Conservation (phyloP, 768 basidiomycete species). For the Agrocybe praecox region DNA sequence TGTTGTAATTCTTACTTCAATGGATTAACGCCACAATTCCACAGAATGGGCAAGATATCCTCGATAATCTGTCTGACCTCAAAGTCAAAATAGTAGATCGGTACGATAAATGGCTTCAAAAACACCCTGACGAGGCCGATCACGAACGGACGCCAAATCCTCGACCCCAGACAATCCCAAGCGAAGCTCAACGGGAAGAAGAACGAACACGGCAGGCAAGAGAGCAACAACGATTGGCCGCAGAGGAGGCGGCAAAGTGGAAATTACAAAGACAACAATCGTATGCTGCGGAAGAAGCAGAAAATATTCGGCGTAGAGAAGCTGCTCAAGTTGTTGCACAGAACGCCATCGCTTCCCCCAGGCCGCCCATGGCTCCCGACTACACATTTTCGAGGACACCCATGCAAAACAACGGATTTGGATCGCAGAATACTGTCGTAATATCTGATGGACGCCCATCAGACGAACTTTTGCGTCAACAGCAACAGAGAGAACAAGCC, state of each 20-base stretch:
- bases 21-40: conserved; percentile 2
- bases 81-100: conserved; percentile 66
- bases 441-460: conserved; percentile 24
- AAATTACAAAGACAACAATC: conserved; percentile 34
- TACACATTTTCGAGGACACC: conserved; percentile 32
- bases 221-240: conserved; percentile 25
- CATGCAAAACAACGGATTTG: conserved; percentile 23
- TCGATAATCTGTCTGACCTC: conserved; percentile 64
- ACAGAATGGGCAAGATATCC: conserved; percentile 77
- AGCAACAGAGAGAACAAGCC: conserved; percentile 40
- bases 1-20: neutral
- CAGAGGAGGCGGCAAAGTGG: conserved; percentile 40
- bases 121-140: conserved; percentile 39
- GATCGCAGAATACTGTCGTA: conserved; percentile 29
- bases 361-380: conserved; percentile 21
- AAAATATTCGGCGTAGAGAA: conserved; percentile 26
- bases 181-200: conserved; percentile 19
- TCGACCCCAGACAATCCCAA: conserved; percentile 22
- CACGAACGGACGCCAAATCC: conserved; percentile 28
- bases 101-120: conserved; percentile 59
- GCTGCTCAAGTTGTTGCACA: conserved; percentile 23
- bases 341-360: conserved; percentile 12
- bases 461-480: conserved; percentile 16
- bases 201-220: conserved; percentile 30
- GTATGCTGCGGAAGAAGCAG: conserved; percentile 34